Conservation (phyloP, 768 basidiomycete species). For the Hysterangium stoloniferum region DNA sequence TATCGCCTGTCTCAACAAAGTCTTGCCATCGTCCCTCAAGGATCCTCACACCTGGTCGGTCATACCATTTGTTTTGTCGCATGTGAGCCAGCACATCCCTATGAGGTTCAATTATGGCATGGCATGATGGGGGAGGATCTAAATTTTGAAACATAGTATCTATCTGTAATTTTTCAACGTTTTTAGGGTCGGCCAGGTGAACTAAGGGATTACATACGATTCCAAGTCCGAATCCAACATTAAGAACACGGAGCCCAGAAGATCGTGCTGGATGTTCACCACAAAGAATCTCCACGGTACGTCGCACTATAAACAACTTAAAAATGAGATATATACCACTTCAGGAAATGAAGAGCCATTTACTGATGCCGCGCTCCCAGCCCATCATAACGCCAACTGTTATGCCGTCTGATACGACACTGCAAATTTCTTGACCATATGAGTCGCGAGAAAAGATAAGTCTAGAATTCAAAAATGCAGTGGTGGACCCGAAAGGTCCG, state of each 20-base stretch:
- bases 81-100: conserved; percentile 84
- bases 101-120: conserved; percentile 93
- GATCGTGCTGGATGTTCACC: conserved; percentile 37
- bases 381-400: conserved; percentile 99
- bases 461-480: conserved; percentile 62
- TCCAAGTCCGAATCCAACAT: conserved; percentile 91
- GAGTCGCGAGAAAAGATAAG: conserved; percentile 64
- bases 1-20: conserved; percentile 49
- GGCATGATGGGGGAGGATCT: conserved; percentile 49
- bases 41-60: conserved; percentile 67
- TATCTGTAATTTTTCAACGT: conserved; percentile 44
- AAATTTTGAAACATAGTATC: conserved; percentile 73
- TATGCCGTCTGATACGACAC: conserved; percentile 53
- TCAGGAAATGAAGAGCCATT: no score
- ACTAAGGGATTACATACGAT: conserved; percentile 47
- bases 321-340: neutral
- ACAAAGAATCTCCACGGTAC: conserved; percentile 66
- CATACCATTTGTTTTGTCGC: conserved; percentile 67
- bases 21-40: conserved; percentile 95
- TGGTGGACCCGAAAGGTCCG: conserved; percentile 53
- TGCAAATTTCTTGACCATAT: conserved; percentile 76
- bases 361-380: conserved; percentile 85
- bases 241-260: conserved; percentile 59
- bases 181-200: neutral
- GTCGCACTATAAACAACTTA: conserved; percentile 43